Evolutionary conservation across 2,329 filamentous ascomycete species (phyloP).

Genomic region (Claviceps sp.): DNA sequence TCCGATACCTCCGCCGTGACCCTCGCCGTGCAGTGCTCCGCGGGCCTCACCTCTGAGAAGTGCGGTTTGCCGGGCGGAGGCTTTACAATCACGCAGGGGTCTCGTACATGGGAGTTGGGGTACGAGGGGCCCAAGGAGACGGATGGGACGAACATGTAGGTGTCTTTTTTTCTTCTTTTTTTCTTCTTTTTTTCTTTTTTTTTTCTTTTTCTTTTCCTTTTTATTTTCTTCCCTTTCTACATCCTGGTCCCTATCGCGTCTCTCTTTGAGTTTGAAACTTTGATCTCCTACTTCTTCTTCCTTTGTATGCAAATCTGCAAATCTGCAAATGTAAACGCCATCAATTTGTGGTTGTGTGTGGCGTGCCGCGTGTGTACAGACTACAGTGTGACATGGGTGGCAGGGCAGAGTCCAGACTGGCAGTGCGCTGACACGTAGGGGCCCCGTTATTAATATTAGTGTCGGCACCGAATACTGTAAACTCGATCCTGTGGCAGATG

Average conservation of each 20-base stretch:
- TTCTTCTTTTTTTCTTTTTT: no score
- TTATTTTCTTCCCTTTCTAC: not conserved
- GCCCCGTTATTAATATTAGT: not conserved
- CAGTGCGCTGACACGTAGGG: no score
- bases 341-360: no score
- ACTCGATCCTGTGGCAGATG: slow-evolving; percentile 13
- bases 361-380: no score
- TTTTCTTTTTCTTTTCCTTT: no score
- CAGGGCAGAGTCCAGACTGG: no score
- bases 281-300: no score
- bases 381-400: no score
- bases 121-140: not conserved
- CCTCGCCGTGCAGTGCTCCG: slow-evolving; percentile 15
- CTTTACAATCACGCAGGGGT: slow-evolving; percentile 16
- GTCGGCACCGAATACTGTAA: slow-evolving; percentile 14
- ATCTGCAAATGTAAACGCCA: no score
- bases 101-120: slow-evolving; percentile 12
- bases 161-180: not conserved
- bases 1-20: slow-evolving; percentile 18
- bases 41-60: slow-evolving; percentile 8
- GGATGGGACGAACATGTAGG: not conserved
- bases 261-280: no score
- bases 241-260: no score
- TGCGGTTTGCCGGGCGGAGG: slow-evolving; percentile 11
- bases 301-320: not conserved